Evolutionary conservation across 2,329 filamentous ascomycete genomes (phyloP), one percentile per base, ranked within the genome.

Genomic region (Epichloe gansuensis): DNA sequence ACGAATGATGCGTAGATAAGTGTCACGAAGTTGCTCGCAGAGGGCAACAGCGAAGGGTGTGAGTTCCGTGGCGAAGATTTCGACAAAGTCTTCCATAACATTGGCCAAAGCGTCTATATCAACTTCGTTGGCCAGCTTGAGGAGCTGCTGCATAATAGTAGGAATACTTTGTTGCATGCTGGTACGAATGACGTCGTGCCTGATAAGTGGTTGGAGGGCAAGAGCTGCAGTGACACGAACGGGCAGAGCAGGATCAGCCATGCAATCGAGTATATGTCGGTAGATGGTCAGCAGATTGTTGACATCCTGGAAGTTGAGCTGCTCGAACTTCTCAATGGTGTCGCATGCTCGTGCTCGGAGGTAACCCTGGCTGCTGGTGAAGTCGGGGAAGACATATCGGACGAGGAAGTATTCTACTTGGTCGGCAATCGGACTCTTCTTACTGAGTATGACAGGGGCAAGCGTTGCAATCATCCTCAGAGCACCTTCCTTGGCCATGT

Each of bases 1-100:
- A 42, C 88, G 80, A 47, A 98, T 85, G 58, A 98, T 96, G 53
- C 93, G 82, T 59, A 98, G 78, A 63, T 98, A 98, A 0, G 93
- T 98, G 63, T 98, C 93, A 44, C 91, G 85, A 47, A 98, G 76
- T 70, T 98, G 93, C 71, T 97, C 91, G 64, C 90, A 95, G 4
- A 98, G 76, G 4, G 93, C 93, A 35, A 98, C 91, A 11, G 93
- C 93, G 63, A 98, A 98, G 3, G 93, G 93, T 5, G 93, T 97
- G 46, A 98, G 78, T 67, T 98, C 93, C 3, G 89, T 80, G n/a
- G 93, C 91, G 65, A 98, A 98, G 2, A 97, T 91, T 69, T 98
- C 93, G 46, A 98, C 93, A 65, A 98, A 98, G 65, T 98, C 93
- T 70, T 98, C 93, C 93, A 98, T 98, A 41, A 98, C 93, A 63